Percentiles rank a stretch among this genome's conserved stretches.
These are phyloP conservation scores for Lichtheimia ornata DNA, from an alignment of 371 early-diverging fungal genomes.

Conservation along the genomic window DNA sequence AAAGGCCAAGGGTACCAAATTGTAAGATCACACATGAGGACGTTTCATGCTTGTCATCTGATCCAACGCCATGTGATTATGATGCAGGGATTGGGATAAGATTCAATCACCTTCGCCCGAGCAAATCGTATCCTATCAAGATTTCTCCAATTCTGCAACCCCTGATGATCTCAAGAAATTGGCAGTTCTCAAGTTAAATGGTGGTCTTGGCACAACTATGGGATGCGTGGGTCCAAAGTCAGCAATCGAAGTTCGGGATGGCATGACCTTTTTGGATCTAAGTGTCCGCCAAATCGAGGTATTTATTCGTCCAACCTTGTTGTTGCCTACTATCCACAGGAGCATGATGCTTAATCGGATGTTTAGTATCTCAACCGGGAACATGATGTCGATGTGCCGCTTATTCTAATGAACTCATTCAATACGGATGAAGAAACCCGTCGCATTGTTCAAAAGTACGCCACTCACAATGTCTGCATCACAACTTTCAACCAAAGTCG, in stretches of 20 bases:
- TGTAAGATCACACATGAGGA: slow-evolving; percentile 58
- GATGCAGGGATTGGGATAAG: slow-evolving; percentile 85
- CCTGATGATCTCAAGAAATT: slow-evolving; percentile 84
- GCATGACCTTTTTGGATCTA: slow-evolving; percentile 98
- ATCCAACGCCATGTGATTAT: not conserved
- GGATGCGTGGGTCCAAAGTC: slow-evolving; percentile 99
- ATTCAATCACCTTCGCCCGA: slow-evolving; percentile 90
- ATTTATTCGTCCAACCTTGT: slow-evolving; percentile 15
- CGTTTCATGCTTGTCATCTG: slow-evolving; percentile 9
- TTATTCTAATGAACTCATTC: slow-evolving; percentile 99
- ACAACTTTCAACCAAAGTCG: slow-evolving; percentile 98
- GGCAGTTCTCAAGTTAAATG: slow-evolving; percentile 98
- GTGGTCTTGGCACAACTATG: slow-evolving; percentile 99
- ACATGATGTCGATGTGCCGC: slow-evolving; percentile 90
- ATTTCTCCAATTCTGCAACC: slow-evolving; percentile 54
- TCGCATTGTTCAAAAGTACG: slow-evolving; percentile 96
- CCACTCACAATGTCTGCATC: slow-evolving; percentile 86
- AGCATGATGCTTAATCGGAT: too few relatives aligned
- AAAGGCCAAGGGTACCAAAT: slow-evolving; percentile 75
- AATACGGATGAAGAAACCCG: slow-evolving; percentile 98
- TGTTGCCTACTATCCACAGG: not conserved
- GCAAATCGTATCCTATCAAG: slow-evolving; percentile 79
- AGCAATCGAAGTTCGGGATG: slow-evolving; percentile 98
- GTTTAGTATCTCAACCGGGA: slow-evolving; percentile 85
- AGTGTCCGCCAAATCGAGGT: slow-evolving; percentile 98